These are phyloP conservation scores for Pochonia chlamydosporia DNA, from an alignment of 2,329 filamentous ascomycete genomes.

Conservation along the genomic window DNA sequence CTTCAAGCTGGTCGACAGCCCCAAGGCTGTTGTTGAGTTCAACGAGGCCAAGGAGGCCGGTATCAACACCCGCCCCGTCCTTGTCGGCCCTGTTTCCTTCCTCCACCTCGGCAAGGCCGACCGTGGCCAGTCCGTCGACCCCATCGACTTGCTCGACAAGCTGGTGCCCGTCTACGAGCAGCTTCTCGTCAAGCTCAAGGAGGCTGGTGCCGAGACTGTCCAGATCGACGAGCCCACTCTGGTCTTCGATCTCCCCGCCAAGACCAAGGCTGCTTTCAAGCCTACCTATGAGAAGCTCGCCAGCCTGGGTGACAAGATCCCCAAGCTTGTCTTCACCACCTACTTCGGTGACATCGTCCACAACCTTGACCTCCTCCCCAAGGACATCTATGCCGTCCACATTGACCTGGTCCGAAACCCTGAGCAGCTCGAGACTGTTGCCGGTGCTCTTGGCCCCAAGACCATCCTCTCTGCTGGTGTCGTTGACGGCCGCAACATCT, in stretches of 20 bases:
- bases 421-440: conserved; percentile 87
- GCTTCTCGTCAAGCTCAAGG: conserved; percentile 89
- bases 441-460: conserved; percentile 76
- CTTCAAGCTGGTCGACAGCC: conserved; percentile 81
- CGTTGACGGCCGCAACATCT: conserved; percentile 98
- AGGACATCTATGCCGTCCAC: conserved; percentile 79
- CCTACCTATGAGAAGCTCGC: conserved; percentile 88
- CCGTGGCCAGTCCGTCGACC: conserved; percentile 86
- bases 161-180: conserved; percentile 92
- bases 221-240: conserved; percentile 98
- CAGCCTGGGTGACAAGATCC: conserved; percentile 70
- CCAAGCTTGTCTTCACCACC: conserved; percentile 85
- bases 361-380: conserved; percentile 88
- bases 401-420: conserved; percentile 96
- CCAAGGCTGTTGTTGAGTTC: conserved; percentile 94
- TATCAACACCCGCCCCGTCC: conserved; percentile 85
- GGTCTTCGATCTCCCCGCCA: conserved; percentile 85
- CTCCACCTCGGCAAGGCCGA: conserved; percentile 96
- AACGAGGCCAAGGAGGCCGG: conserved; percentile 97
- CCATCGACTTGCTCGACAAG: conserved; percentile 89
- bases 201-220: conserved; percentile 89
- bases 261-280: conserved; percentile 97
- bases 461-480: conserved; percentile 93
- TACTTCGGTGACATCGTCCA: conserved; percentile 99
- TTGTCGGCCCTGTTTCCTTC: conserved; percentile 96